Conservation (phyloP, 352 stramenopile species). For the Globisporangium acanthophoron region DNA sequence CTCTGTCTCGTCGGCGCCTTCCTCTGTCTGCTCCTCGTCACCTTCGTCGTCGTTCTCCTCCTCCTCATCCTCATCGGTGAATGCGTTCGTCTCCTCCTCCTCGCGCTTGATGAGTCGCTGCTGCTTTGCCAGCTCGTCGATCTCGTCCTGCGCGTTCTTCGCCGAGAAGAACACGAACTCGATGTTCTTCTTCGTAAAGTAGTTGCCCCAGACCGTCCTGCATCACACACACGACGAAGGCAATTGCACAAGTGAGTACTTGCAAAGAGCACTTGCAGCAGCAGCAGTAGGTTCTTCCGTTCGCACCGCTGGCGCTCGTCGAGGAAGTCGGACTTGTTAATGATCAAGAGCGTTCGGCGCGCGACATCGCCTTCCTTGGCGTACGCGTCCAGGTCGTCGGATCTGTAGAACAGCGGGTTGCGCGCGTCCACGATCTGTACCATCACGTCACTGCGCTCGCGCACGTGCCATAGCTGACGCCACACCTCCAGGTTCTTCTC, state of each 20-base stretch:
- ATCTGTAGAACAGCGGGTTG: slow-evolving; percentile 98
- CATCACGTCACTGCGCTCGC: slow-evolving; percentile 96
- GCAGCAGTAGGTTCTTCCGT: neutral
- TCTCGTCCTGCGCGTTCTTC: slow-evolving; percentile 90
- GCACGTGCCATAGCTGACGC: slow-evolving; percentile 98
- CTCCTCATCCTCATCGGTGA: slow-evolving; percentile 17
- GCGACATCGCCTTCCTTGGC: slow-evolving; percentile 86
- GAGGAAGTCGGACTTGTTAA: slow-evolving; percentile 99
- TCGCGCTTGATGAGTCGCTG: slow-evolving; percentile 26
- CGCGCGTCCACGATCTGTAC: slow-evolving; percentile 98
- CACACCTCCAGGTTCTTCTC: slow-evolving; percentile 99
- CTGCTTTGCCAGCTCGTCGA: slow-evolving; percentile 76
- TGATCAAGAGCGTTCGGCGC: slow-evolving; percentile 93
- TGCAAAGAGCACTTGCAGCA: neutral
- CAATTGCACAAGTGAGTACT: neutral
- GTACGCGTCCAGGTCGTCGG: slow-evolving; percentile 94
- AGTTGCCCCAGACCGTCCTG: slow-evolving; percentile 89
- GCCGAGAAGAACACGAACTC: slow-evolving; percentile 98
- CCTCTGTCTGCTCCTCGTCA: neutral
- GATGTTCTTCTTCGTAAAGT: slow-evolving; percentile 91
- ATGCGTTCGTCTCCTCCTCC: slow-evolving; percentile 17
- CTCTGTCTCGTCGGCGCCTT: neutral
- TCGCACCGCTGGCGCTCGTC: slow-evolving; percentile 84
- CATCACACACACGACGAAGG: slow-evolving; percentile 4
- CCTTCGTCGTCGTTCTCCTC: slow-evolving; percentile 18